Percentiles rank a stretch among this genome's conserved stretches.
phyloP scores from a whole-genome alignment of 805 yeast species.

The Groenewaldozyma salmanticensis region DNA sequence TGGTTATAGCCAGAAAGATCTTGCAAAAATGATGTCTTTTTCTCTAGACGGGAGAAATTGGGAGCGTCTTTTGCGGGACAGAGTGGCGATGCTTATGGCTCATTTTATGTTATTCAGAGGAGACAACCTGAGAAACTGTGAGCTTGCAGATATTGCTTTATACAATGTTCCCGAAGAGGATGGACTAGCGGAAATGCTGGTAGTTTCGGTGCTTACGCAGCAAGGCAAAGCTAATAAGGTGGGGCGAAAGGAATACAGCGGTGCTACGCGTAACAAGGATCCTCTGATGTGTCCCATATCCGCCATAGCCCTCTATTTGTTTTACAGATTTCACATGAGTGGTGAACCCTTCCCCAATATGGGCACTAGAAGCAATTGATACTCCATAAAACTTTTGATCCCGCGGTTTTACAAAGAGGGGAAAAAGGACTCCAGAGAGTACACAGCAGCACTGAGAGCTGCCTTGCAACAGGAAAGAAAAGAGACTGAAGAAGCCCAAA shows the following conservation, averaged over 20 bases:
- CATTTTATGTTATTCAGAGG: not conserved
- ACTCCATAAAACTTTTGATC: not conserved
- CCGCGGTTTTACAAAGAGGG: not conserved
- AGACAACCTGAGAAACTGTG: not conserved
- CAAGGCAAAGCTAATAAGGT: not conserved
- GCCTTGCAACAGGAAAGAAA: too few relatives aligned
- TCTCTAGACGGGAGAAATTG: not conserved
- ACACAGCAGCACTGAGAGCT: too few relatives aligned
- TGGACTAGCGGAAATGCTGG: not conserved
- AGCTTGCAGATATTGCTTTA: not conserved
- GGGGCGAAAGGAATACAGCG: not conserved
- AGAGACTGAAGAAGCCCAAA: too few relatives aligned
- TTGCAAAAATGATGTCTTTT: too few relatives aligned
- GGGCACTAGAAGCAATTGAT: not conserved
- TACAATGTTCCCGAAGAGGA: not conserved
- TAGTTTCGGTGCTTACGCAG: not conserved
- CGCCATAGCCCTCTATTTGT: not conserved
- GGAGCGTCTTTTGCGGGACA: not conserved
- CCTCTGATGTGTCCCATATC: not conserved
- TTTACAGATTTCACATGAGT: not conserved
- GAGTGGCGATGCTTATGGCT: not conserved
- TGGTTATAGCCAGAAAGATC: too few relatives aligned
- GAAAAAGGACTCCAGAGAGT: too few relatives aligned
- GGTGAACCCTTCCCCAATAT: not conserved
- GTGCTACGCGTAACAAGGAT: not conserved